Base-by-base conservation (phyloP, 129 eudicot genomes). In the Dittrichia graveolens region DNA sequence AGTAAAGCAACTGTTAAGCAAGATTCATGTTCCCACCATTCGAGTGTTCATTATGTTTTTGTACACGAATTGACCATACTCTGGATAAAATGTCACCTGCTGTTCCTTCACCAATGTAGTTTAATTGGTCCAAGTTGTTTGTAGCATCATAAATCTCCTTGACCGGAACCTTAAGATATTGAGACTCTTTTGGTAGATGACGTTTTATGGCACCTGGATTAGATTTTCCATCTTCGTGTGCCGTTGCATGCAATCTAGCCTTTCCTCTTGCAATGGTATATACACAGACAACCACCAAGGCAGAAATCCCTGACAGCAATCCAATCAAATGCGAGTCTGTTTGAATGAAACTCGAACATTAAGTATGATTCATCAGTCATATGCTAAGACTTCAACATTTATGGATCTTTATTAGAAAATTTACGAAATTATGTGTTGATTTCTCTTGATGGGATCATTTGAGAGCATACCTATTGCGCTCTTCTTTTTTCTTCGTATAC, bases 21-120 rank as follows among this genome's bases (percentile, higher is more conserved):
- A 24, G 57, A 24, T 24, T 24, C 31, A 24, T 24, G 31, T 24
- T 2, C 31, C 31, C 31, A 24, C 31, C 57, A 5, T 52, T 11
- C 6, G 2, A 12, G 47, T 14, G 5, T 63, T 41, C 55, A 39
- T 53, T 42, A 0, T 39, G 48, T 14, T 38, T 69, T 9, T 9
- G 38, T 50, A 49, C 15, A 65, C 16, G n/a, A 38, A 38, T 3
- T 24, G 15, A 2, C 31, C 16, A 34, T 9, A 43, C 38, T 9
- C 5, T 40, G 41, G 18, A 47, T 52, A 12, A 53, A 73, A 31
- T 67, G 69, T 67, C 42, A 87, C 94, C 94, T 62, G 89, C 86
- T 63, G 82, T 87, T 60, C 94, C 94, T 82, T 87, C 85, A 18
- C 94, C 94, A 14, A 87, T 84, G 71, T 76, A 87, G 77, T 82